A percentile compares a stretch with the other conserved stretches of the same genome.
Conservation (phyloP, 225 moss, liverwort and hornwort genomes). For the Bryum argenteum region DNA sequence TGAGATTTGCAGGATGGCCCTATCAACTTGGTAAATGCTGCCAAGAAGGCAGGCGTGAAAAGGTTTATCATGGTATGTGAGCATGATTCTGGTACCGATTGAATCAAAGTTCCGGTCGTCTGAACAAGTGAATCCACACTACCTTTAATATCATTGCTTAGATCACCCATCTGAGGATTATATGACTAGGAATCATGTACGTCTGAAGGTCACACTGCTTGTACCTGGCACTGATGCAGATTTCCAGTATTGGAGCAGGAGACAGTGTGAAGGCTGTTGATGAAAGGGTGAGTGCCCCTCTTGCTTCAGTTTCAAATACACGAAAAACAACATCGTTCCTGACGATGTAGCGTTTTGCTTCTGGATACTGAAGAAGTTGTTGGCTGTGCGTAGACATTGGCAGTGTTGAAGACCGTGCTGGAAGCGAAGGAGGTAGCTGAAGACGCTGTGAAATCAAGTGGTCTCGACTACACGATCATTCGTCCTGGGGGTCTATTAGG, state of each 20-base stretch:
- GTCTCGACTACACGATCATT: constrained; percentile 78
- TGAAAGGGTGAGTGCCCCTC: constrained; percentile 56
- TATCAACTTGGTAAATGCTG: constrained; percentile 87
- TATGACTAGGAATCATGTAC: constrained; percentile 9
- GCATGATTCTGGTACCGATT: constrained; percentile 15
- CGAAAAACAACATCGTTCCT: neutral
- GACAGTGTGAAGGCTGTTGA: constrained; percentile 90
- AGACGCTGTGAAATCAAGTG: constrained; percentile 77
- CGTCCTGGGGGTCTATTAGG: constrained; percentile 88
- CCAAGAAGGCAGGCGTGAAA: constrained; percentile 87
- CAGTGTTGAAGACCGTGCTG: constrained; percentile 73
- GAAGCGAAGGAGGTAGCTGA: constrained; percentile 90
- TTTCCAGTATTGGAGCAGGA: constrained; percentile 90
- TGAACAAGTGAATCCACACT: constrained; percentile 11
- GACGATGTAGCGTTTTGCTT: constrained; percentile 8
- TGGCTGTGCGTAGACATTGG: constrained; percentile 60
- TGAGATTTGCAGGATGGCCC: constrained; percentile 71
- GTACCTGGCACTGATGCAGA: constrained; percentile 42
- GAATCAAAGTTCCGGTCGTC: constrained; percentile 17
- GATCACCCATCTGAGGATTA: neutral
- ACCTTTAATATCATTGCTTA: neutral
- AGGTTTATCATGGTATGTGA: constrained; percentile 82
- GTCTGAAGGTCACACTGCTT: constrained; percentile 7
- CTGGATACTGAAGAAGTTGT: constrained; percentile 23
- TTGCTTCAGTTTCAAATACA: neutral